Base-by-base conservation (phyloP, 1,284 basidiomycete genomes). In the Microstroma glucosiphilum region DNA sequence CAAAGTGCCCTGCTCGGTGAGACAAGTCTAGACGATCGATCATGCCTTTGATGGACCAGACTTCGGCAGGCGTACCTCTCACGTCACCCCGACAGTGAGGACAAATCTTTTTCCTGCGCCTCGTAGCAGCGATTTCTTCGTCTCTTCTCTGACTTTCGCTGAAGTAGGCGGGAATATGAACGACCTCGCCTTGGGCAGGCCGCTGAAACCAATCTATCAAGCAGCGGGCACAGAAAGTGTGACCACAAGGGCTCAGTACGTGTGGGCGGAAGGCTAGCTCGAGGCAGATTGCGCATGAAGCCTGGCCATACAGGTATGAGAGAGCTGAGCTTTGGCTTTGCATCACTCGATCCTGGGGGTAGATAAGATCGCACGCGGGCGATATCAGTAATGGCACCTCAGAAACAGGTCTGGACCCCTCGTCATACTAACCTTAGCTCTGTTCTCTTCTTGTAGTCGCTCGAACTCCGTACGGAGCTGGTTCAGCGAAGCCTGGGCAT, bases 151-250 rank as follows among this genome's bases (percentile, higher is more conserved):
- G 60, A 8, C 58, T 37, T 40, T 67, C 61, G 1, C 19, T 41
- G 17, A 42, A 56, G 25, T 59, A 56, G 43, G 6, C 43, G 12
- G 43, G 43, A 12, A 17, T 48, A 17, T 48, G 43, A 12, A 37
- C 30, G 30, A 37, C 62, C 46, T 73, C 66, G 51, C 64, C 63
- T 11, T 62, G 65, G 2, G 63, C 48, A 7, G 68, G 72, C 37
- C 67, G 69, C 43, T 67, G 69, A 64, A 78, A 78, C 73, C 73
- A 78, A 13, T 65, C 61, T 9, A 72, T 65, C 7, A 78, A 66
- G 59, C 76, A 78, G 56, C 64, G 61, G 9, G 75, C 71, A 60
- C 76, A 78, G 42, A 75, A 78, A 15, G 69, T 64, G 58, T 78
- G 76, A 6, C 74, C 74, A 56, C 76, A 78, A 0, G 76, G 76